A percentile compares a stretch with the other conserved stretches of the same genome.
Evolutionary conservation across 2,329 filamentous ascomycete genomes (phyloP).

Genomic region (Ophiostoma piceae): DNA sequence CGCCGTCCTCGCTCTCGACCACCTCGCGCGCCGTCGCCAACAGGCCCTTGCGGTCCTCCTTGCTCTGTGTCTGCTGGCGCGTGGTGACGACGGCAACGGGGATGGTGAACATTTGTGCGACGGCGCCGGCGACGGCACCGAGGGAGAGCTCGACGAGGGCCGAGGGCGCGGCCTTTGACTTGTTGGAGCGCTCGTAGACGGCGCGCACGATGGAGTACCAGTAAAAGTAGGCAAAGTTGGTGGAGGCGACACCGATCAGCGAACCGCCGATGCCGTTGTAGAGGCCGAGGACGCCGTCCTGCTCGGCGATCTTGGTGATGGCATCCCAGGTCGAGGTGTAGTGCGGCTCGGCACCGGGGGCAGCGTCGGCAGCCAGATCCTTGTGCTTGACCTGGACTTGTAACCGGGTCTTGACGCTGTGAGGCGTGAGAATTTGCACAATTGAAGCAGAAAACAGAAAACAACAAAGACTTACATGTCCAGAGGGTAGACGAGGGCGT

Average conservation of each 20-base stretch:
- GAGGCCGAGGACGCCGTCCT: slow-evolving; percentile 74
- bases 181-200: slow-evolving; percentile 64
- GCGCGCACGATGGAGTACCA: slow-evolving; percentile 90
- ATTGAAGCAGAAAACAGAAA: background rate
- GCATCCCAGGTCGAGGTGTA: slow-evolving; percentile 88
- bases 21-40: slow-evolving; percentile 85
- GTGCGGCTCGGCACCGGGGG: slow-evolving; percentile 53
- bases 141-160: slow-evolving; percentile 78
- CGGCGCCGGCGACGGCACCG: slow-evolving; percentile 79
- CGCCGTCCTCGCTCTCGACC: slow-evolving; percentile 82
- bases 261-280: slow-evolving; percentile 86
- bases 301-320: slow-evolving; percentile 72
- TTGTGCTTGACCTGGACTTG: slow-evolving; percentile 83
- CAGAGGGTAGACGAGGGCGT: slow-evolving; percentile 90
- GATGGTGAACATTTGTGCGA: slow-evolving; percentile 94
- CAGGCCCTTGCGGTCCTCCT: slow-evolving; percentile 77
- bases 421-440: background rate
- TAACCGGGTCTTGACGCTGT: slow-evolving; percentile 87
- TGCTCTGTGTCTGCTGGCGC: slow-evolving; percentile 86
- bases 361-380: slow-evolving; percentile 40
- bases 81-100: slow-evolving; percentile 94
- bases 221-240: slow-evolving; percentile 99
- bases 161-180: slow-evolving; percentile 54
- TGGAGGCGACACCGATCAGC: slow-evolving; percentile 86
- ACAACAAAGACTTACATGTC: slow-evolving; percentile 62